These are phyloP conservation scores for Candida xiaguanensis DNA, from an alignment of 805 yeast genomes.

Conservation along the genomic window DNA sequence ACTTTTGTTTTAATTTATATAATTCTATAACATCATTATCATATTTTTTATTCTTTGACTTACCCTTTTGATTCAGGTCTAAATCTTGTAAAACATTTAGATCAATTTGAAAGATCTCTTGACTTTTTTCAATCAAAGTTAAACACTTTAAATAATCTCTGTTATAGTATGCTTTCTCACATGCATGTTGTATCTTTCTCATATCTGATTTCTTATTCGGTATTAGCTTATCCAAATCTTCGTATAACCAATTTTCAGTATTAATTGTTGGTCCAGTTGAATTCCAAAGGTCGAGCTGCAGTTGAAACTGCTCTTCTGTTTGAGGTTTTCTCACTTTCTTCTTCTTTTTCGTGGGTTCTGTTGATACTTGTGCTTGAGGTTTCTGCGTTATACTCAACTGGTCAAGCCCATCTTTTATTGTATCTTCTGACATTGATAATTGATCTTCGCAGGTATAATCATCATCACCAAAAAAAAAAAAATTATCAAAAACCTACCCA, in stretches of 20 bases:
- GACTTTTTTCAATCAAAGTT: conserved; percentile 36
- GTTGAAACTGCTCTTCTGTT: conserved; percentile 55
- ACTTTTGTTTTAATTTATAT: conserved; percentile 38
- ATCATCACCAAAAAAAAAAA: no score
- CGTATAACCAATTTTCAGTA: conserved; percentile 41
- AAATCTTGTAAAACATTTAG: conserved; percentile 13
- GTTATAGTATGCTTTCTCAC: conserved; percentile 60
- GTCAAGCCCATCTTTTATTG: neutral
- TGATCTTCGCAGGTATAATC: no score
- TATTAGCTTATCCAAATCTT: conserved; percentile 22
- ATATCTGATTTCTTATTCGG: conserved; percentile 48
- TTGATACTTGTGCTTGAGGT: neutral
- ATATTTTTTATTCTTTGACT: conserved; percentile 29
- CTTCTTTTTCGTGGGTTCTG: neutral
- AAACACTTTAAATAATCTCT: conserved; percentile 52
- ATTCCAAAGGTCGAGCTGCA: conserved; percentile 50
- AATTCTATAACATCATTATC: conserved; percentile 52
- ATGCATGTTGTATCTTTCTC: conserved; percentile 51
- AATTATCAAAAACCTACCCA: neutral
- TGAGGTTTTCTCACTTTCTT: conserved; percentile 57
- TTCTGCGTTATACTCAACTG: neutral
- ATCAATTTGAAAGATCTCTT: conserved; percentile 25
- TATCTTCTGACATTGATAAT: neutral
- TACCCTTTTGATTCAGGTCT: conserved; percentile 4
- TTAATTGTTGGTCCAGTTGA: conserved; percentile 56